Evolutionary conservation across 176 grass and related monocot genomes (phyloP).

Genomic region (Dactylis glomerata): DNA sequence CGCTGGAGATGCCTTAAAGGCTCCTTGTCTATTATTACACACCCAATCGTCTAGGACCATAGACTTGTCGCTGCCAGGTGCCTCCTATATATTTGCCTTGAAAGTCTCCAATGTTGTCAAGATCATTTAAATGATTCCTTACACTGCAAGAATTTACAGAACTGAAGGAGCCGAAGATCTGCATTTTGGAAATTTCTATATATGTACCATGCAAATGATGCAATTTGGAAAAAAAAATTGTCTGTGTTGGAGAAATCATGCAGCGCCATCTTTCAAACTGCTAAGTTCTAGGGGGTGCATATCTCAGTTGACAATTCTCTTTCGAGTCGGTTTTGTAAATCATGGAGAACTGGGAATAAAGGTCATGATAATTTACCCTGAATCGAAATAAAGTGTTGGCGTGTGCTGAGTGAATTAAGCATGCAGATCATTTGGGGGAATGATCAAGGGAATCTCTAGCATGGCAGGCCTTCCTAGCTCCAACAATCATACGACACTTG

Average conservation of each 20-base stretch:
- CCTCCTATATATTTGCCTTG: background rate
- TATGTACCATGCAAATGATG: background rate
- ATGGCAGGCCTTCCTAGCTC: constrained; percentile 12
- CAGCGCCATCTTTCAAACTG: background rate
- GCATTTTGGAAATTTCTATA: background rate
- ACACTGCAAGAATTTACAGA: background rate
- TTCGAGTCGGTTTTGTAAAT: background rate
- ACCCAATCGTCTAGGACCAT: background rate
- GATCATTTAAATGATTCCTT: background rate
- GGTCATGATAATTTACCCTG: background rate
- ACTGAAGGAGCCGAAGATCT: background rate
- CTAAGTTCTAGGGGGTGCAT: background rate
- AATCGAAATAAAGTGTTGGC: background rate
- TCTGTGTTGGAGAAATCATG: background rate
- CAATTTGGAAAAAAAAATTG: background rate
- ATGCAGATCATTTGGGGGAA: background rate
- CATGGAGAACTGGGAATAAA: background rate
- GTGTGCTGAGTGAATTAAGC: background rate
- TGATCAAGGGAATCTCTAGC: background rate
- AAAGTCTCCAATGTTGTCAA: background rate
- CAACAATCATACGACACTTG: constrained; percentile 49
- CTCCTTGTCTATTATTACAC: too few species aligned
- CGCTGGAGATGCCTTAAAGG: too few species aligned
- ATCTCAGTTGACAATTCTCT: background rate
- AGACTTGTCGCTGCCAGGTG: background rate